A percentile compares a stretch with the other conserved stretches of the same genome.
phyloP scores from a whole-genome alignment of 1,284 basidiomycete genomes.

The Ganoderma resinaceum region DNA sequence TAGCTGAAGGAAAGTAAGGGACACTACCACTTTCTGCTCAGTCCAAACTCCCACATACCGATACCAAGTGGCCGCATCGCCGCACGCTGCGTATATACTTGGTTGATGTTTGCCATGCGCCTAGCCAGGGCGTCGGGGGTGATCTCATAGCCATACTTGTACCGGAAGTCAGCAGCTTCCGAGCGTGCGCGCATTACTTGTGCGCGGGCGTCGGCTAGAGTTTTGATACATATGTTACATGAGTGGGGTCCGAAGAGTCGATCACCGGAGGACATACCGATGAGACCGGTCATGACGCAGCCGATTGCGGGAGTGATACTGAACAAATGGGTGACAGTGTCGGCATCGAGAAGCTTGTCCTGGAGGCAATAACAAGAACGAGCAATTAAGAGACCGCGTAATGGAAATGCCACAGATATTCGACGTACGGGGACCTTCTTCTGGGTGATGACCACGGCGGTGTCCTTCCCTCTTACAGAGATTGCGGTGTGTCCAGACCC shows the following conservation, averaged over 20 bases:
- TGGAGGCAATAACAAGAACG: constrained; percentile 41
- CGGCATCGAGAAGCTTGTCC: constrained; percentile 98
- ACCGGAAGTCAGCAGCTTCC: constrained; percentile 95
- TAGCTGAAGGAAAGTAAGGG: constrained; percentile 71
- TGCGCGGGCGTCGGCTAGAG: constrained; percentile 88
- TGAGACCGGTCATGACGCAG: constrained; percentile 96
- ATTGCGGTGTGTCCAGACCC: constrained; percentile 96
- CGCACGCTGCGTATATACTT: constrained; percentile 98
- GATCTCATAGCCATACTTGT: constrained; percentile 98
- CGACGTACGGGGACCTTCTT: constrained; percentile 94
- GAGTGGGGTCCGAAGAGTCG: background rate
- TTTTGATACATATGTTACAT: constrained; percentile 14
- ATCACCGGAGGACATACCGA: constrained; percentile 62
- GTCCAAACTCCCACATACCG: constrained; percentile 57
- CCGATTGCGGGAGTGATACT: constrained; percentile 97
- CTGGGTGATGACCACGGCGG: constrained; percentile 95
- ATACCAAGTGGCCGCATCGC: constrained; percentile 98
- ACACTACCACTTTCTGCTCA: background rate
- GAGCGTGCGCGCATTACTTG: constrained; percentile 90
- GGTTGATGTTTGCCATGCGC: constrained; percentile 97
- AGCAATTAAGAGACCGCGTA: background rate
- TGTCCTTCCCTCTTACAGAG: constrained; percentile 93
- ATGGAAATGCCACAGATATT: constrained; percentile 2
- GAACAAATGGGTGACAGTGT: constrained; percentile 95
- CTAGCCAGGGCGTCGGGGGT: constrained; percentile 95